Evolutionary conservation across 140 eudicot species (phyloP), one percentile per base, ranked within the genome.

Genomic region (Oenanthe javanica): DNA sequence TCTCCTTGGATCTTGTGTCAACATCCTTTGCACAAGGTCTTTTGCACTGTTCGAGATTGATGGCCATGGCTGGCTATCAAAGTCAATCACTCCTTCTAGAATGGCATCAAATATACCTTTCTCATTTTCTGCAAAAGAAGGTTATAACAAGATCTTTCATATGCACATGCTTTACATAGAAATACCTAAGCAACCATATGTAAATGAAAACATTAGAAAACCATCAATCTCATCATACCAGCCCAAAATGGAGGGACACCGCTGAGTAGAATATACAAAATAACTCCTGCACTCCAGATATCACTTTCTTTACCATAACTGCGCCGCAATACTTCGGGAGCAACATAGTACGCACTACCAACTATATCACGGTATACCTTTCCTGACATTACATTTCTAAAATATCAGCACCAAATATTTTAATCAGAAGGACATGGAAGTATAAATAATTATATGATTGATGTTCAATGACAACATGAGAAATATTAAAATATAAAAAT

Each of bases 231-330:
- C 43, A 72, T 73, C 72, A 69, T 91, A 90, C 96, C 93, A 63
- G 91, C 96, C 96, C 93, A 87, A 84, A 92, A 92, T 14, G 98
- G 97, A 86, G 98, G 98, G 13, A 93, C 98, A 27, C 98, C 98
- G 71, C 97, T 88, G 51, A 93, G 90, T 59, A 93, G 85, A 87
- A 93, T 91, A 83, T 93, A 93, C 84, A 93, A 81, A 73, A 93
- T 93, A 70, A 93, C 89, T 72, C 98, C 98, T 67, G 97, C 98
- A 79, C 98, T 93, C 98, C 98, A 93, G 40, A 93, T 83, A 83
- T 93, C 93, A 84, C 88, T 87, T 86, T 93, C 92, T 81, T 92
- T 89, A 75, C 98, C 98, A 48, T 93, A 91, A 81, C 90, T 89
- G 49, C 97, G 89, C 79, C 86, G 69, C 51, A 93, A 64, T 48